Evolutionary conservation across 768 basidiomycete genomes (phyloP).

Genomic region (Podaxis sp.): DNA sequence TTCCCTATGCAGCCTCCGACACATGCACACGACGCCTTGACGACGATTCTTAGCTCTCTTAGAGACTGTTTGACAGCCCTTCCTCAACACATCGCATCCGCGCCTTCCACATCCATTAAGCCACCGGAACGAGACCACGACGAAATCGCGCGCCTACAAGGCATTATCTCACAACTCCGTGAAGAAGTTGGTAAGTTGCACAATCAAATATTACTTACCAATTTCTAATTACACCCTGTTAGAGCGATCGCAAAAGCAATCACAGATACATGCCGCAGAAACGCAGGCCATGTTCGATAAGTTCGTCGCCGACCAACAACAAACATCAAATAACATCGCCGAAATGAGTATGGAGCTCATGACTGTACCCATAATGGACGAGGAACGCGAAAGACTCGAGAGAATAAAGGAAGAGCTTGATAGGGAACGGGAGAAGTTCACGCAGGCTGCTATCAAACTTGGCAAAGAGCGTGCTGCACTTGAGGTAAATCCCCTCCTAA

Average conservation of each 20-base stretch:
- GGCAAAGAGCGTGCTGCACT: conserved; percentile 63
- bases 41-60: conserved; percentile 41
- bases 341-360: conserved; percentile 56
- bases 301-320: conserved; percentile 45
- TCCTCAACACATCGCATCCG: conserved; percentile 25
- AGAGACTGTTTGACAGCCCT: conserved; percentile 33
- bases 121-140: conserved; percentile 27
- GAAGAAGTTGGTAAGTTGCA: conserved; percentile 54
- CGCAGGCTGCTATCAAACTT: conserved; percentile 60
- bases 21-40: conserved; percentile 48
- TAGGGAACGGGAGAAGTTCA: conserved; percentile 61
- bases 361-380: conserved; percentile 50
- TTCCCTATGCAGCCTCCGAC: conserved; percentile 56
- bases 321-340: conserved; percentile 29
- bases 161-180: conserved; percentile 49
- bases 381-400: conserved; percentile 54
- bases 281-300: conserved; percentile 57
- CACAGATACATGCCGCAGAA: conserved; percentile 40
- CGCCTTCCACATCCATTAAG: conserved; percentile 16
- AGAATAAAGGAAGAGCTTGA: conserved; percentile 58
- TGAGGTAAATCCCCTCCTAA: conserved; percentile 46
- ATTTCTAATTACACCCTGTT: conserved; percentile 15
- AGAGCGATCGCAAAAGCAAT: conserved; percentile 52
- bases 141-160: conserved; percentile 52
- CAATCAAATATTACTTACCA: background rate